Evolutionary conservation across 1,139 yeast species (phyloP).

Genomic region (Arxiozyma telluris): DNA sequence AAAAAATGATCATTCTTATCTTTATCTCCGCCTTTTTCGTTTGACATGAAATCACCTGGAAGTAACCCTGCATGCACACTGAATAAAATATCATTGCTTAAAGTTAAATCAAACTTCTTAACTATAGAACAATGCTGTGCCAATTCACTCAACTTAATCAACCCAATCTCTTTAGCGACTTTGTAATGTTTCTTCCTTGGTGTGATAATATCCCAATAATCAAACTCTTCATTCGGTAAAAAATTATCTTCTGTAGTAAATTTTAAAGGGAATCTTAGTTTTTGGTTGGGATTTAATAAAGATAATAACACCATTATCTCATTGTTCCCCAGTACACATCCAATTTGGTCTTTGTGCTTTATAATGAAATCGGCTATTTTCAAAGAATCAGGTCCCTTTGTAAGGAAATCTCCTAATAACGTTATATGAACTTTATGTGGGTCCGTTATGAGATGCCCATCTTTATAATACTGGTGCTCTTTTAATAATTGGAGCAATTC

Average conservation of each 20-base stretch:
- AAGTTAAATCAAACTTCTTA: conserved; percentile 11
- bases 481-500: conserved; percentile 47
- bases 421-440: conserved; percentile 13
- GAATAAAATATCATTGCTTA: conserved; percentile 13
- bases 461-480: conserved; percentile 46
- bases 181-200: conserved; percentile 16
- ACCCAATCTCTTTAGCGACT: conserved; percentile 19
- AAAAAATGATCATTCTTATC: background rate
- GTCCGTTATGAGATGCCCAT: conserved; percentile 1
- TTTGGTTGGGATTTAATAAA: conserved; percentile 5
- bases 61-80: conserved; percentile 29
- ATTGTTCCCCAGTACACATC: conserved; percentile 83
- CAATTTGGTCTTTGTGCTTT: conserved; percentile 37
- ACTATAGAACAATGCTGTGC: conserved; percentile 19
- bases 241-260: conserved; percentile 15
- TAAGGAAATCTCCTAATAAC: conserved; percentile 73
- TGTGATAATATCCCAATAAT: conserved; percentile 9
- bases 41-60: conserved; percentile 18
- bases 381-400: conserved; percentile 74
- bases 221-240: conserved; percentile 8
- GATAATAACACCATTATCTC: conserved; percentile 42
- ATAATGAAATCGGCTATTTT: conserved; percentile 56
- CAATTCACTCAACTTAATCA: conserved; percentile 11
- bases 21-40: background rate
- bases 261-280: background rate